phyloP scores from a whole-genome alignment of 2,329 filamentous ascomycete genomes.

The Colletotrichum destructivum region DNA sequence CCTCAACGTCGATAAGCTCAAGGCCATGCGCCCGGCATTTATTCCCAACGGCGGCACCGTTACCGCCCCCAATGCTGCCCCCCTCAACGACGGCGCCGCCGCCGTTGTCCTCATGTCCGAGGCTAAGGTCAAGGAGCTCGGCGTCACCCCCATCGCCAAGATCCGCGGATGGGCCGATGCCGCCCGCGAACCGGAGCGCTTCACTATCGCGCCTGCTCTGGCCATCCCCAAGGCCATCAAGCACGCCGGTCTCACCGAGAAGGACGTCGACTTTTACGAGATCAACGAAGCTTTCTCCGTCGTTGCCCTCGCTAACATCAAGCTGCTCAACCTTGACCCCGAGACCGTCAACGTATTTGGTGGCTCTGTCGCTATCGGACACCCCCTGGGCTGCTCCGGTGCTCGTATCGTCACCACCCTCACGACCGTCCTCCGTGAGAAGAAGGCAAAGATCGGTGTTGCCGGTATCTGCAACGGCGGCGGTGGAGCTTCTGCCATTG shows the following conservation, averaged over 20 bases:
- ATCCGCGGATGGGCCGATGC: conserved; percentile 98
- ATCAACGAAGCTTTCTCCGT: conserved; percentile 99
- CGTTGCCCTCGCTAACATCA: conserved; percentile 95
- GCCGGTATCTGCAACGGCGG: conserved; percentile 99
- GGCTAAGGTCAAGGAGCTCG: conserved; percentile 92
- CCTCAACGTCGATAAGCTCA: conserved; percentile 87
- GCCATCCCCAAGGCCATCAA: conserved; percentile 98
- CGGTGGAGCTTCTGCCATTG: conserved; percentile 92
- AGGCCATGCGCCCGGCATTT: conserved; percentile 87
- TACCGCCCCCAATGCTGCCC: conserved; percentile 96
- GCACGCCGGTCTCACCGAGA: conserved; percentile 86
- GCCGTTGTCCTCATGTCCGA: conserved; percentile 95
- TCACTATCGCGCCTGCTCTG: conserved; percentile 93
- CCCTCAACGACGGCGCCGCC: conserved; percentile 94
- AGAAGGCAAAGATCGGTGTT: conserved; percentile 93
- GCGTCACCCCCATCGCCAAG: conserved; percentile 92
- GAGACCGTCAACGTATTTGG: conserved; percentile 97
- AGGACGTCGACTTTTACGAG: conserved; percentile 92
- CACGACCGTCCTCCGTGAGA: conserved; percentile 88
- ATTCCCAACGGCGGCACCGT: conserved; percentile 87
- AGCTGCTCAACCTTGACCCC: conserved; percentile 83
- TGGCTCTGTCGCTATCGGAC: conserved; percentile 94
- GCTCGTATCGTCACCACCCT: conserved; percentile 94
- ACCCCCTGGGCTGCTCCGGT: conserved; percentile 93
- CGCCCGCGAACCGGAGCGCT: conserved; percentile 90